Base-by-base conservation (phyloP, 2,329 filamentous ascomycete genomes). In the Talaromyces sp. region DNA sequence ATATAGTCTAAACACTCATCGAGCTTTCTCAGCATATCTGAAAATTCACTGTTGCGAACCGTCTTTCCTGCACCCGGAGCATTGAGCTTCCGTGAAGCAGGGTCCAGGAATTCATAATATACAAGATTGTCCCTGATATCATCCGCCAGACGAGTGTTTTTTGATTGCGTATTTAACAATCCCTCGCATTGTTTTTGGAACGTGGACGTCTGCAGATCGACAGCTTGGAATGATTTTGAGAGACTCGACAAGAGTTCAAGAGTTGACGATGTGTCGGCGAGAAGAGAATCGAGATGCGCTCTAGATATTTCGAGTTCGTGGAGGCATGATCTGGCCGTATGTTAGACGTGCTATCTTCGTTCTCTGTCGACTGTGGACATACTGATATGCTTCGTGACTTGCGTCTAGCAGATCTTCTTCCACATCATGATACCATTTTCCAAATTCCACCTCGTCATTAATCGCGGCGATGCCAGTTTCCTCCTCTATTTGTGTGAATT, bases 1-100 rank as follows among this genome's bases (percentile, higher is more conserved):
- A 98, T 97, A 74, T 98, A 98, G 35, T 89, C 89, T 70, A 99
- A 87, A 75, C 94, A 99, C 62, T 92, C 88, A 77, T 98, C 93
- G 59, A 99, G 82, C 68, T 92, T 94, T 56, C 87, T 85, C 58
- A 99, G 81, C 84, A 98, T 96, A 62, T 97, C 91, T 2, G 90
- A 88, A 73, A 98, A 97, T 52, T 91, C 90, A 60, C 90, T 88
- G 64, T 90, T 89, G 54, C 93, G 90, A 16, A 97, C 93, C 63
- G 97, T 84, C 65, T 90, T 92, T 58, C 91, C 89, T 22, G 94
- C 93, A 0, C 93, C 93, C 0, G 95, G 93, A 0, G 93, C 93
- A 81, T 98, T 98, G 65, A 99, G 86, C 14, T 93, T 87, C 63
- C 93, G 86, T 0, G 93, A 97, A 66, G 94, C 93, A 56, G 90